phyloP scores from a whole-genome alignment of 352 stramenopile genomes.

The Pythium chondricola region DNA sequence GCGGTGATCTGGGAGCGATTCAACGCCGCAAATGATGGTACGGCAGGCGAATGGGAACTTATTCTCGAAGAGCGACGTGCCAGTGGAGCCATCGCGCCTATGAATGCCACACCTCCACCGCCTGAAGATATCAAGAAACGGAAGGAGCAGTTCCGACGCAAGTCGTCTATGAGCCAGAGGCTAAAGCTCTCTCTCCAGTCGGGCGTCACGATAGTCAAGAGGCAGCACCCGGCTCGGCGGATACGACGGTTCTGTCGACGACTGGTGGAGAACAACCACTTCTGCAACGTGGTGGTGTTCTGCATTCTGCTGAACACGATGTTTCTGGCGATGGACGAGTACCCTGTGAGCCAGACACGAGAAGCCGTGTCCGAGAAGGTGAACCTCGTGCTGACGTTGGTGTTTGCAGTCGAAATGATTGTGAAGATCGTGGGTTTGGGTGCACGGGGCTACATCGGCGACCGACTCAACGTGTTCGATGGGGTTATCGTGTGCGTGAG shows the following conservation, averaged over 20 bases:
- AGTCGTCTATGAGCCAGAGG: constrained; percentile 5
- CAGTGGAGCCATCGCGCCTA: constrained; percentile 3
- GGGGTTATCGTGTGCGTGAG: constrained; percentile 46
- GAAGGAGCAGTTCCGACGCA: background rate
- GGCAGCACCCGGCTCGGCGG: constrained; percentile 9
- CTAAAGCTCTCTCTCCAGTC: constrained; percentile 13
- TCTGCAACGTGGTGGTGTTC: constrained; percentile 28
- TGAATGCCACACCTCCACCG: background rate
- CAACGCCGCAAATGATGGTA: constrained; percentile 36
- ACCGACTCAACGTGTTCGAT: constrained; percentile 59
- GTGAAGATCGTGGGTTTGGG: constrained; percentile 68
- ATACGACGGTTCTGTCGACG: constrained; percentile 15
- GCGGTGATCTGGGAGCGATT: constrained; percentile 70
- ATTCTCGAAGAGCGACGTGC: constrained; percentile 24
- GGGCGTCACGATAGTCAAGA: constrained; percentile 16
- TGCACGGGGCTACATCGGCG: constrained; percentile 26
- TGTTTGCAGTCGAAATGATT: constrained; percentile 39
- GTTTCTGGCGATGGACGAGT: constrained; percentile 49
- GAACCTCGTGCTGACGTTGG: constrained; percentile 34
- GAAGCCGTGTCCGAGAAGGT: constrained; percentile 22
- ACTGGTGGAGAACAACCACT: constrained; percentile 23
- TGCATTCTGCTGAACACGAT: constrained; percentile 66
- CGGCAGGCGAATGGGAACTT: constrained; percentile 30
- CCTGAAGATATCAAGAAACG: background rate
- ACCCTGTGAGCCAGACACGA: constrained; percentile 17